These are phyloP conservation scores for Starmerella cellae DNA, from an alignment of 805 yeast species.

Conservation along the genomic window DNA sequence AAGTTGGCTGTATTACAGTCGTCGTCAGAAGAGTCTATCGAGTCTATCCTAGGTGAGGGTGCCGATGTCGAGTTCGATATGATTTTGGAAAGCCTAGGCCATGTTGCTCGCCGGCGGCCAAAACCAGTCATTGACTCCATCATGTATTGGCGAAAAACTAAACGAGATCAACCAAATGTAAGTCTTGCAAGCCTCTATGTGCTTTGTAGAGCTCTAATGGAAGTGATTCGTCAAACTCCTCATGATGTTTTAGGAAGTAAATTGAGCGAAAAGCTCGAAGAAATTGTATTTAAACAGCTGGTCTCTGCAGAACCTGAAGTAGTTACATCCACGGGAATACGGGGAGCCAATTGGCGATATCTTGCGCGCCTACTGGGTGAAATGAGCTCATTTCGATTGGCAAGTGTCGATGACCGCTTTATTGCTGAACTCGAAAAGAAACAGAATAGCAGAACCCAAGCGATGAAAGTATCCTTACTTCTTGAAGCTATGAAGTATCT, in stretches of 20 bases:
- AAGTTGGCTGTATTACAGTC: conserved; percentile 62
- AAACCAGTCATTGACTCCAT: conserved; percentile 94
- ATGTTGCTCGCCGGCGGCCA: conserved; percentile 78
- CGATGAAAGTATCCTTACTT: conserved; percentile 54
- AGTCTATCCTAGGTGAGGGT: conserved; percentile 70
- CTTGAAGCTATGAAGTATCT: conserved; percentile 88
- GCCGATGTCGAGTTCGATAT: conserved; percentile 77
- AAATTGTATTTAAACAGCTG: conserved; percentile 80
- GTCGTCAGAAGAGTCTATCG: conserved; percentile 52
- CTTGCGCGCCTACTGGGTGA: conserved; percentile 80
- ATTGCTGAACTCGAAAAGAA: conserved; percentile 82
- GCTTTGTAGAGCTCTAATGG: conserved; percentile 80
- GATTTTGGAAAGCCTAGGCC: conserved; percentile 74
- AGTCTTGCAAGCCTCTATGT: conserved; percentile 78
- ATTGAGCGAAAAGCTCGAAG: conserved; percentile 72
- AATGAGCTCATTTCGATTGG: conserved; percentile 73
- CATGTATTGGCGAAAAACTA: conserved; percentile 95
- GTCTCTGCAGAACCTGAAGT: conserved; percentile 71
- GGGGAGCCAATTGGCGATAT: conserved; percentile 87
- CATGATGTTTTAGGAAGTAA: conserved; percentile 62
- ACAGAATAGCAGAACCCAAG: conserved; percentile 40
- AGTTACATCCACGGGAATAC: conserved; percentile 53
- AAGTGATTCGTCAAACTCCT: conserved; percentile 79
- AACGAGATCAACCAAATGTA: conserved; percentile 64
- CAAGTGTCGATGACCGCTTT: conserved; percentile 84